Evolutionary conservation across 106 monocot species (phyloP), one percentile per base, ranked within the genome.

Genomic region (Phalaenopsis aphrodite): DNA sequence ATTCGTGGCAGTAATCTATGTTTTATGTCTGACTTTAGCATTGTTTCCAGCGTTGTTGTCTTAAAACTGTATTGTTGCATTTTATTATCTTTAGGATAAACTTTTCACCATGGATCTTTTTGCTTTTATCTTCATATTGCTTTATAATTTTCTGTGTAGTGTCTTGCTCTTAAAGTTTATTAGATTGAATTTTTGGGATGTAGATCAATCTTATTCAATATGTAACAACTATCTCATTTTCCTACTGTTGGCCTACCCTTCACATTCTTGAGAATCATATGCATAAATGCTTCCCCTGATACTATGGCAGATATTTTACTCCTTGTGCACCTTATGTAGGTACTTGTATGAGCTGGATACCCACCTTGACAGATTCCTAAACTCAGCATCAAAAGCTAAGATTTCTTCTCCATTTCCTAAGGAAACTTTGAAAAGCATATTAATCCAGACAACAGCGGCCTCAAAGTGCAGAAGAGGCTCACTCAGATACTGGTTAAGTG

Each of bases 401-500:
- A 90, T 96, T 36, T 36, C 37, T 39, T 72, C 88, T 21, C 91
- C 96, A 43, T 96, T 96, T 79, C 77, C 87, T 43, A 85, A 85
- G 0, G 84, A 84, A 69, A 90, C 79, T 19, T 69, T 96, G 77
- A 61, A 79, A 75, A 72, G 47, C 56, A 93, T 96, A 36, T 85
- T 96, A 16, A 87, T 96, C 72, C 91, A 96, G 67, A 87, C 88
- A 83, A 81, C 90, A 8, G 86, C 93, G n/a, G 90, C 87, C 39
- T 96, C 93, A 38, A 86, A 90, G 42, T 93, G 96, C 86, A 90
- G 78, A 79, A 88, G 76, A 82, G 96, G 96, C 10, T 88, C 84
- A 2, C 83, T 96, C 56, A 82, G 96, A 73, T 96, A 91, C 83
- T 96, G 96, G 96, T 55, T 96, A 48, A 91, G 84, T 56, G 78